Evolutionary conservation across 805 yeast genomes (phyloP), one percentile per base, ranked within the genome.

Genomic region (Lipomyces anomalus): DNA sequence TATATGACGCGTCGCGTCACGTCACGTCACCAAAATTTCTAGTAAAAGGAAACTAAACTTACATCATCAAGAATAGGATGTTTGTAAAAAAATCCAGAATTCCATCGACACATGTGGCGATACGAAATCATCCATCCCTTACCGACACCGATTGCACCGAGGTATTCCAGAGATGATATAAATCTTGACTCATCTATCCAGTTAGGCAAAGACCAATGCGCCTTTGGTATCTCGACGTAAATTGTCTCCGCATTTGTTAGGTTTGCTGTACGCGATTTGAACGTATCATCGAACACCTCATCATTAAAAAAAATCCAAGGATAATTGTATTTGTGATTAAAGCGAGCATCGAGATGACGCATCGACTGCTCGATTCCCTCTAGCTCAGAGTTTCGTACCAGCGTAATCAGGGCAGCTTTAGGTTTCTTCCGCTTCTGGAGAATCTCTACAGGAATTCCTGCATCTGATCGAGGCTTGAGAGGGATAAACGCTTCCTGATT

Each of bases 291-390:
- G 61, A 85, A 85, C 2, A 74, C 76, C 50, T 69, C 74, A 58
- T 85, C 88, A 61, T 85, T 85, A 40, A 85, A 64, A 57, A 85
- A 85, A 3, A 82, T 82, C 86, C 88, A 85, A 61, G 84, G 92
- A 58, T 85, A 84, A 53, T 79, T 74, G 60, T 64, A 82, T 45
- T 71, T 68, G 38, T 58, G 36, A 63, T 85, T 84, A 67, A 82
- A 84, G 35, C 89, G 67, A 48, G 74, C 79, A 59, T 84, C 85
- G 34, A 80, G 75, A 43, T 74, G 72, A 52, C 77, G 73, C 47
- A 85, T 76, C 3, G 89, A 73, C 38, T 72, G 72, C 6, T 80
- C 61, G 61, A 85, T 68, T 9, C 67, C 67, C 56, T 71, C 75
- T 4, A 84, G 64, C 50, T 86, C 94, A 11, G 67, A 60, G 61